These are phyloP conservation scores for Dictyostelium capitatum DNA, from an alignment of 78 protist genomes.

Conservation along the genomic window DNA sequence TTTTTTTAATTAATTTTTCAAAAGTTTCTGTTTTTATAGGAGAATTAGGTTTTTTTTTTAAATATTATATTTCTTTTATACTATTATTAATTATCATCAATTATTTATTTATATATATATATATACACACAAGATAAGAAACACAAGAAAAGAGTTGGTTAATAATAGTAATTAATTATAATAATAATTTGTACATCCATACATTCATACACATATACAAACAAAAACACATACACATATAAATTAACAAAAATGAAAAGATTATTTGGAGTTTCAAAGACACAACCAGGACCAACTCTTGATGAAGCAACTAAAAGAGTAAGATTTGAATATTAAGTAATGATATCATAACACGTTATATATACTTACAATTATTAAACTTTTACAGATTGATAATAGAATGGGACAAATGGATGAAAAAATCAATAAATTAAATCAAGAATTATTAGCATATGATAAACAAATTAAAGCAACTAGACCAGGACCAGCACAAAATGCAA, in stretches of 20 bases:
- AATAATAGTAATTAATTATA: no score
- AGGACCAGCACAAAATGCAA: conserved; percentile 83
- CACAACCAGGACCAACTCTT: conserved; percentile 55
- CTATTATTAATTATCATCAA: no score
- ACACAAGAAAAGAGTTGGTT: no score
- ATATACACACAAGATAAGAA: no score
- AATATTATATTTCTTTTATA: no score
- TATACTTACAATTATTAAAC: not conserved
- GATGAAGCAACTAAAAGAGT: conserved; percentile 82
- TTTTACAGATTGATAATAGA: conserved; percentile 76
- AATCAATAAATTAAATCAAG: conserved; percentile 84
- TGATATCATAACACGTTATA: not conserved
- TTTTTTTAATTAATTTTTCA: no score
- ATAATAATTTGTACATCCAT: no score
- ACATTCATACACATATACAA: no score
- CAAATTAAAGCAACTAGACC: conserved; percentile 78
- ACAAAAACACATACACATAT: no score
- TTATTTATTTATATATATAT: no score
- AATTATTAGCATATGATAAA: conserved; percentile 74
- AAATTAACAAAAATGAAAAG: conserved; percentile 53
- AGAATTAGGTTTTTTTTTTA: no score
- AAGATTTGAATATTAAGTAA: not conserved
- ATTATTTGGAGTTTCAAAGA: conserved; percentile 79
- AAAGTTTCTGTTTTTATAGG: no score
- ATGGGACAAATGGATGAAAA: conserved; percentile 83